Evolutionary conservation across 805 yeast genomes (phyloP), one percentile per base, ranked within the genome.

Genomic region (Brettanomyces bruxellensis): DNA sequence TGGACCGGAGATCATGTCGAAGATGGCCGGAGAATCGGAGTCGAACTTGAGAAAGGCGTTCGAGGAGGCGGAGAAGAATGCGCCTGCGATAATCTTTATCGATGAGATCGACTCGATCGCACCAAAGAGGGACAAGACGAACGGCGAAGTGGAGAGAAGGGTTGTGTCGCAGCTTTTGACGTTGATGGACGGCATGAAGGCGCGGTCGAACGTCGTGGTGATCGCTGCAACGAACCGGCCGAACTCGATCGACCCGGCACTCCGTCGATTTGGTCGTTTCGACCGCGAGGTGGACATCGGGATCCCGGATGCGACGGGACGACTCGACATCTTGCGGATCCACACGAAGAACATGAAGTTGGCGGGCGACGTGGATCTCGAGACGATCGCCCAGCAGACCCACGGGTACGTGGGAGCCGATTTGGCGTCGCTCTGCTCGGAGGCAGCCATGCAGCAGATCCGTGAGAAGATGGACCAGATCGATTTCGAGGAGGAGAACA

Each of bases 371-470:
- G 99, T 93, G 45, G 97, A 93, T 66, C 78, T 93, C 59, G 99
- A 93, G 73, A 77, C 91, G 38, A 85, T 93, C 64, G 98, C 99
- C 13, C 73, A 95, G 25, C 99, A 93, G 72, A 93, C 99, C 36
- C 99, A 95, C 65, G 99, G 99, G 73, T 93, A 90, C 62, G 99
- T 93, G 49, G 99, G 99, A 74, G 96, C 97, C 44, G 99, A 93
- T 79, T 75, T 93, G 60, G 99, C 99, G 1, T 90, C 98, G 6
- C 75, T 93, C 62, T 93, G 99, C 76, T 89, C 97, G n/a, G 99
- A 95, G 72, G 99, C 99, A 54, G 99, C 99, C 49, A 93, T 93
- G 99, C 99, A 93, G 76, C 99, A 95, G 75, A 93, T 93, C 62
- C 87, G 99, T 71, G 99, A 93, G 72, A 93, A 93, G 80, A 90